Conservation (phyloP, 2,329 filamentous ascomycete genomes). For the Aspergillus fumigatus region DNA sequence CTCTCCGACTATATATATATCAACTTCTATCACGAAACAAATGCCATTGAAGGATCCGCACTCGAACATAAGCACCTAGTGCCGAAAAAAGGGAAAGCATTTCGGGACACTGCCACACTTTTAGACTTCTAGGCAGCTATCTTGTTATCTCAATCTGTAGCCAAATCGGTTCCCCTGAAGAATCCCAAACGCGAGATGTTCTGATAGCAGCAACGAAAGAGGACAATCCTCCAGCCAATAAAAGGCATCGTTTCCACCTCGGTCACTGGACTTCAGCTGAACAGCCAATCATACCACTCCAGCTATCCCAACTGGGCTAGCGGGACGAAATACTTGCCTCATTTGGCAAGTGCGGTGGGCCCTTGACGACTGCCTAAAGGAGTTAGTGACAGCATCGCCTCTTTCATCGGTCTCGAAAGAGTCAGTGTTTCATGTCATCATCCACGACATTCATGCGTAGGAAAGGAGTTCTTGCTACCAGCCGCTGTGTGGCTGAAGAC, state of each 20-base stretch:
- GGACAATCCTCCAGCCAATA: too few species aligned
- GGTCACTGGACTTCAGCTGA: too few species aligned
- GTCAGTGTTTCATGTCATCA: neutral
- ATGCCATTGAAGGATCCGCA: neutral
- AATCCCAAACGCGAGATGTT: neutral
- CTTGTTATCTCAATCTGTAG: neutral
- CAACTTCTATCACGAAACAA: neutral
- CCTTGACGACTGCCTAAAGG: neutral
- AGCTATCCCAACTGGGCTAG: too few species aligned
- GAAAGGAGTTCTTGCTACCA: neutral
- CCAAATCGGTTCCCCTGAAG: neutral
- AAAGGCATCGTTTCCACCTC: too few species aligned
- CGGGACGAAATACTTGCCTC: too few species aligned
- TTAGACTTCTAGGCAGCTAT: neutral
- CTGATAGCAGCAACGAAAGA: too few species aligned
- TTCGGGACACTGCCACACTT: neutral
- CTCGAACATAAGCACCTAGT: neutral
- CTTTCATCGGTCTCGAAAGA: neutral
- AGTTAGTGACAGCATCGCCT: neutral
- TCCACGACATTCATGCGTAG: neutral
- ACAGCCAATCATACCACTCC: too few species aligned
- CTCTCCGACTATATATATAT: neutral
- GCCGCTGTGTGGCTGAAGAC: neutral
- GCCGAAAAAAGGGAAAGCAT: neutral
- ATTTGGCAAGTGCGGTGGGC: too few species aligned